A percentile compares a stretch with the other conserved stretches of the same genome.
Conservation (phyloP, 2,329 filamentous ascomycete genomes). For the Pyrenochaeta sp. region DNA sequence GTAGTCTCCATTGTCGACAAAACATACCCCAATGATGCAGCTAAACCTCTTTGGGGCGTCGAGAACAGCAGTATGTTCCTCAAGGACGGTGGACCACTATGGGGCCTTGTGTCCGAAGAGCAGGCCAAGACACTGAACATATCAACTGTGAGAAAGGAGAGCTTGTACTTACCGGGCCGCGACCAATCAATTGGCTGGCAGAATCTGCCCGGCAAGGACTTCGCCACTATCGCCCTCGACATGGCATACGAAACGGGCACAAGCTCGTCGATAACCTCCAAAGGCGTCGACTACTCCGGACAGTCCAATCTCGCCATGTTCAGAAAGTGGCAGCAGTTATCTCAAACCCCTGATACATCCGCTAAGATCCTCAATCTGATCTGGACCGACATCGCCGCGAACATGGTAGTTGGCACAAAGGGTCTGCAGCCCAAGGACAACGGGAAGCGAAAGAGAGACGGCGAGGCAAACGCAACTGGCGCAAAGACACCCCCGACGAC, state of each 20-base stretch:
- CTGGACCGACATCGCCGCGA: constrained; percentile 57
- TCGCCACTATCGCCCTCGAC: constrained; percentile 36
- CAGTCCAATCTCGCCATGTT: constrained; percentile 52
- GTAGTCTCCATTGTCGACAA: constrained; percentile 50
- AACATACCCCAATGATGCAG: constrained; percentile 40
- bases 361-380: constrained; percentile 54
- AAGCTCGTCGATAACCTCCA: background rate
- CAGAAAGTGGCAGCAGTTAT: constrained; percentile 52
- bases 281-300: constrained; percentile 47
- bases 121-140: constrained; percentile 44
- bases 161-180: constrained; percentile 44
- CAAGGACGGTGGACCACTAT: constrained; percentile 45
- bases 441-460: background rate
- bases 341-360: constrained; percentile 29
- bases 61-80: constrained; percentile 40
- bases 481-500: constrained; percentile 30
- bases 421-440: constrained; percentile 5
- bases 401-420: constrained; percentile 54
- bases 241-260: constrained; percentile 16
- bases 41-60: constrained; percentile 49
- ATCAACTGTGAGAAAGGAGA: constrained; percentile 40
- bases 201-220: constrained; percentile 49
- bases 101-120: constrained; percentile 51
- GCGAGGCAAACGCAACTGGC: constrained; percentile 5
- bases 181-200: constrained; percentile 10